Base-by-base conservation (phyloP, 305 asterid genomes). In the Striga hermonthica region DNA sequence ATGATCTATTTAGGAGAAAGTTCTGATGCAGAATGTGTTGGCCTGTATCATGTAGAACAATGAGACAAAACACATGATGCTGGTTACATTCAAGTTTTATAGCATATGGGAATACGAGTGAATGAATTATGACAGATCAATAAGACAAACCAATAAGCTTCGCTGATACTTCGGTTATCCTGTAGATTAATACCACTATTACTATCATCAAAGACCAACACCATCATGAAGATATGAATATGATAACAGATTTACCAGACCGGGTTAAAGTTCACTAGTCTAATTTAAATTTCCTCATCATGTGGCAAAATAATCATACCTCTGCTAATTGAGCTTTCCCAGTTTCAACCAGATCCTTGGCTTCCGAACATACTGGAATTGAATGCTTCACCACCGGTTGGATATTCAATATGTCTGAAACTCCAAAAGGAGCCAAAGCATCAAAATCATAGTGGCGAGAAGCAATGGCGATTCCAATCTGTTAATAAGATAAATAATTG, bases 321-420 rank as follows among this genome's bases (percentile, higher is more conserved):
- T 94, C 96, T 13, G 96, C 96, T 77, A 94, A 79, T 60, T 94
- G 99, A 75, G 78, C 83, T 80, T 94, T 94, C 71, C 96, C 99
- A 39, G 96, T 81, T 79, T 94, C 99, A 60, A 90, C 87, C 55
- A 94, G 88, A 76, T 85, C 91, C 87, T 83, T 88, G 65, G 99
- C 97, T 81, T 90, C 96, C 48, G 97, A 82, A 69, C 96, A 90
- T 43, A 94, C 77, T 52, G 96, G 97, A 73, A 94, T 86, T n/a
- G 95, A 92, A 80, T 90, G 96, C 79, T 93, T 93, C 64, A 90
- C 88, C 22, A 93, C 96, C 31, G 99, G 96, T 66, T 86, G 95
- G 65, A 90, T 79, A 83, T 88, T 80, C 81, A 90, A 73, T 64
- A 93, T 74, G 78, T 90, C 97, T n/a, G 93, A 79, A 37, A 75